Conservation (phyloP, 164 flowering plant species). For the Amborella trichopoda region DNA sequence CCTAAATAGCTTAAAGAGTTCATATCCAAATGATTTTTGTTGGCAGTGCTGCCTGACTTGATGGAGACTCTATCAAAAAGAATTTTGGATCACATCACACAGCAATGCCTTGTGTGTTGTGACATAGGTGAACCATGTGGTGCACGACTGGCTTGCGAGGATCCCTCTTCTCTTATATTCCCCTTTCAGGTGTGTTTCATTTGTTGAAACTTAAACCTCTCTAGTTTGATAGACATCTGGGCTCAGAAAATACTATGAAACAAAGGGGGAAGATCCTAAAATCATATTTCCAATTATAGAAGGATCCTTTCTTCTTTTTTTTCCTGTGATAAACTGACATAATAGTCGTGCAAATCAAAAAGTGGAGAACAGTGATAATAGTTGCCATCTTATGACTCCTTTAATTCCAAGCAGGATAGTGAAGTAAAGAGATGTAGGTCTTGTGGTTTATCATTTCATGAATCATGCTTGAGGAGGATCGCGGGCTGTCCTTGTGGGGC, state of each 20-base stretch:
- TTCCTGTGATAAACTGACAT: too few species aligned
- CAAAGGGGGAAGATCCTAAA: too few species aligned
- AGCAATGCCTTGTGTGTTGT: constrained; percentile 85
- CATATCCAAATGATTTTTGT: not conserved
- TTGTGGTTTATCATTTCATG: constrained; percentile 57
- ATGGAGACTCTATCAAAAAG: constrained; percentile 63
- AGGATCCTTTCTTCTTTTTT: too few species aligned
- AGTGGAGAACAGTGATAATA: too few species aligned
- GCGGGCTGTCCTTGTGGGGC: constrained; percentile 52
- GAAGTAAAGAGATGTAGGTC: constrained; percentile 57
- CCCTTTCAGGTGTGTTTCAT: constrained; percentile 90
- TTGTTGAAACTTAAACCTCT: too few species aligned
- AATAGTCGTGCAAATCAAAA: too few species aligned
- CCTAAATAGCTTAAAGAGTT: too few species aligned
- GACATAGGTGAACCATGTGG: constrained; percentile 81
- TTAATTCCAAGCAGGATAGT: constrained; percentile 36
- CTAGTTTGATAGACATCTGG: too few species aligned
- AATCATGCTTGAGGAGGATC: constrained; percentile 50
- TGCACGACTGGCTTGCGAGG: constrained; percentile 76
- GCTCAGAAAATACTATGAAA: too few species aligned
- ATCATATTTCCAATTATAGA: too few species aligned
- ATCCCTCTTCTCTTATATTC: constrained; percentile 80
- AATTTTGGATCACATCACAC: constrained; percentile 77
- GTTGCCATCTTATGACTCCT: too few species aligned
- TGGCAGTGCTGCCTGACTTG: constrained; percentile 69